Evolutionary conservation across 73 alveolate genomes (phyloP), one percentile per base, ranked within the genome.

Genomic region (Paramecium octaurelia): DNA sequence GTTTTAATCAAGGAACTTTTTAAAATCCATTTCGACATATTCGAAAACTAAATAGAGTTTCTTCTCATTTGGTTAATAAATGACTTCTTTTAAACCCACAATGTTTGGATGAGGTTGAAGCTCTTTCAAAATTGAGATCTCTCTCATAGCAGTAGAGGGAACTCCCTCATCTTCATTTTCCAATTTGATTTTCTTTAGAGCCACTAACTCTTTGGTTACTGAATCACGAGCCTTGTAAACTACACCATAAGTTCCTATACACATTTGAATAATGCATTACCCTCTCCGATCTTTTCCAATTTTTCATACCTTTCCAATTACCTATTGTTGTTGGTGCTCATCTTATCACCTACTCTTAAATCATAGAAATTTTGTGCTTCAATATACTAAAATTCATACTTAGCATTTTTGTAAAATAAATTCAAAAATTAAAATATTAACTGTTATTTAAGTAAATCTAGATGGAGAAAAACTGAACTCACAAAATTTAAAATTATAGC

Each of bases 131-230:
- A 95, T 87, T 36, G 98, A 95, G 58, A 96, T 97, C 85, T 97
- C 99, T 60, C 99, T 92, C 46, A 97, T 95, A 46, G 99, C 98
- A 14, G 99, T 97, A 73, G 98, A 93, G 12, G 99, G 99, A 46
- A 97, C 97, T 8, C 99, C 99, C 92, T 97, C 99, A 90, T 95
- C 97, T 86, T 97, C 99, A 86, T 92, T 77, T 48, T 96, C 98
- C 11, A 97, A 92, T 92, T 97, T 93, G 64, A 97, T 97, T 88
- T 97, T 97, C 96, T 97, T 97, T 46, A 97, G 88, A n/a, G 99
- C 99, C 29, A 97, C 98, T 21, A 96, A 96, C 88, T 95, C 96
- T 46, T 71, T 68, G 18, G 95, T 90, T 23, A 40, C 60, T 58
- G 73, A 60, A 59, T 96, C 98, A 94, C 93, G 87, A 35, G 98